Evolutionary conservation across 306 rosid species (phyloP).

Genomic region (Dalbergia cochinchinensis): DNA sequence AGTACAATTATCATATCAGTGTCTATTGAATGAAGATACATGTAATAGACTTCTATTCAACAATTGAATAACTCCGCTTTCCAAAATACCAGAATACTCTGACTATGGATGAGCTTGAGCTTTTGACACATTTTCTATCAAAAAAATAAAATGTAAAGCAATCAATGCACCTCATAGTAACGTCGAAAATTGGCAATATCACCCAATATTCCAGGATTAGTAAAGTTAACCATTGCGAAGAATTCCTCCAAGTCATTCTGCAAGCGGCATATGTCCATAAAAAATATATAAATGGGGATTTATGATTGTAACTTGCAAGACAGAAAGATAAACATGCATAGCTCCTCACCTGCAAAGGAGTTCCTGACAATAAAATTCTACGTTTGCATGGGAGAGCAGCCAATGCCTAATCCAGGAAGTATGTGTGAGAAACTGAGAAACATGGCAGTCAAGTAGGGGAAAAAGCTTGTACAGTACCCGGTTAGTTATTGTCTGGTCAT

Average conservation of each 20-base stretch:
- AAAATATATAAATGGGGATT: slow-evolving; percentile 14
- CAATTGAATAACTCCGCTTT: slow-evolving; percentile 35
- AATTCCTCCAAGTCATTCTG: slow-evolving; percentile 99
- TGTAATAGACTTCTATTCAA: slow-evolving; percentile 13
- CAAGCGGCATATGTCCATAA: slow-evolving; percentile 36
- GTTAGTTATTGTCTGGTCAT: slow-evolving; percentile 96
- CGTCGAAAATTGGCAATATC: slow-evolving; percentile 81
- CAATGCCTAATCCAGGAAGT: slow-evolving; percentile 74
- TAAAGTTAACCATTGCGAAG: slow-evolving; percentile 93
- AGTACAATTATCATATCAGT: slow-evolving; percentile 8
- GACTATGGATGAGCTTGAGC: slow-evolving; percentile 30
- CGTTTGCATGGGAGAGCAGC: slow-evolving; percentile 88
- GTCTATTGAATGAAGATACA: slow-evolving; percentile 8
- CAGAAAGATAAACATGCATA: slow-evolving; percentile 25
- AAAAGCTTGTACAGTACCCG: slow-evolving; percentile 59
- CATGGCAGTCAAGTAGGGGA: slow-evolving; percentile 1
- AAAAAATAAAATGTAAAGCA: slow-evolving; percentile 29
- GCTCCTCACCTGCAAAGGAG: slow-evolving; percentile 90
- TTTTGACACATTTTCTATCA: slow-evolving; percentile 10
- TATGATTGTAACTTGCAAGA: slow-evolving; percentile 27
- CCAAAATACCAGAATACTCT: slow-evolving; percentile 24
- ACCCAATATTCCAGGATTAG: slow-evolving; percentile 89
- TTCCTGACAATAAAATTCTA: slow-evolving; percentile 90
- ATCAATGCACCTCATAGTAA: slow-evolving; percentile 76
- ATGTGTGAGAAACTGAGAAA: slow-evolving; percentile 36